Base-by-base conservation (phyloP, 2,329 filamentous ascomycete species). In the Periconia sp. region DNA sequence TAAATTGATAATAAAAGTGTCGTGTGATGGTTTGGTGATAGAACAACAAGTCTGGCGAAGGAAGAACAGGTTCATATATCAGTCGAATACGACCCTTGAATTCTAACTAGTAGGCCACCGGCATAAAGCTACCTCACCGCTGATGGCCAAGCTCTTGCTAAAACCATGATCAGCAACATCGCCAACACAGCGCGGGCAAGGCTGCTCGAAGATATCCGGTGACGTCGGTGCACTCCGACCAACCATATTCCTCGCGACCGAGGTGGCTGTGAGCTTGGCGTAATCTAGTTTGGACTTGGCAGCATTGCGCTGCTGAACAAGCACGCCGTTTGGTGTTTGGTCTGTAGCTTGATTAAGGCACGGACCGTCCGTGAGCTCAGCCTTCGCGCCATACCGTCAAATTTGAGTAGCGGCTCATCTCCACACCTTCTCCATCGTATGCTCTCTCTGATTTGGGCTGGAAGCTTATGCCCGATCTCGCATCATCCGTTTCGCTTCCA, bases 221-320 rank as follows among this genome's bases (percentile, higher is more conserved):
- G 40, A 42, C 32, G 40, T 42, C 32, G 40, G 11, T 7, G 11
- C 7, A 21, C 1, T 10, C 22, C 16, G 17, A n/a, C 40, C 40
- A 42, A 42, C 34, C 24, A 42, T 6, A 30, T 21, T 7, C 30
- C 45, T 34, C 31, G 37, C 23, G 32, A 42, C 19, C 45, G 46
- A 29, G 29, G 47, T 53, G 50, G 55, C 52, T 51, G 36, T 40
- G 33, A 15, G 29, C 43, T 46, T 41, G 42, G 42, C 30, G 16
- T 12, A 34, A 13, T 34, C 52, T 59, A 55, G 47, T 50, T 48
- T 45, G 43, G n/a, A 29, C 40, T 52, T 56, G 38, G 50, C 47
- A 17, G 12, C 25, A 12, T 13, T n/a, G 22, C 29, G 4, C 37
- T 43, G 32, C 38, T 35, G 31, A 40, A 39, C 39, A 46, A 48